These are phyloP conservation scores for Arabidopsis lyrata DNA, from an alignment of 441 rosid species.

Conservation along the genomic window DNA sequence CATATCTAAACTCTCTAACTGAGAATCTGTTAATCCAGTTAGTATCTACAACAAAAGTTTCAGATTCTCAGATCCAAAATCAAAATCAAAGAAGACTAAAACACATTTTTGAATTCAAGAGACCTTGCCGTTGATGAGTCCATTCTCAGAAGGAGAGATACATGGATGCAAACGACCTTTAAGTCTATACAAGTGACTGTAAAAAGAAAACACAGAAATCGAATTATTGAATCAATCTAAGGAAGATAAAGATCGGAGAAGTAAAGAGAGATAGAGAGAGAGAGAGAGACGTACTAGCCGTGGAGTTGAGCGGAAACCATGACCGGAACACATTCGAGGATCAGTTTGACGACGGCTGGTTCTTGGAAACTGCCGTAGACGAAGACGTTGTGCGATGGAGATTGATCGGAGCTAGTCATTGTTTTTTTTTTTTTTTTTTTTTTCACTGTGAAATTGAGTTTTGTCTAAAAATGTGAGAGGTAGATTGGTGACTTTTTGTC, in stretches of 20 bases:
- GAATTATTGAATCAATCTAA: not conserved
- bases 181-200: slow-evolving; percentile 84
- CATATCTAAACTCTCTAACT: slow-evolving; percentile 59
- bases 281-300: slow-evolving; percentile 56
- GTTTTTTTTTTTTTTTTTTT: too few species aligned
- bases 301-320: slow-evolving; percentile 65
- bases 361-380: too few species aligned
- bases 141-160: slow-evolving; percentile 64
- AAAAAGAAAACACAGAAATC: not conserved
- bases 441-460: too few species aligned
- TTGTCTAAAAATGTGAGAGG: too few species aligned
- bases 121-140: slow-evolving; percentile 70
- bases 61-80: not conserved
- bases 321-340: slow-evolving; percentile 69
- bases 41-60: slow-evolving; percentile 54
- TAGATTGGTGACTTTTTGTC: too few species aligned
- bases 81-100: not conserved
- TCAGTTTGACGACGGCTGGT: slow-evolving; percentile 72
- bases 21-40: slow-evolving; percentile 53
- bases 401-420: too few species aligned
- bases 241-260: not conserved
- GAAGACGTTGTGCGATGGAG: too few species aligned
- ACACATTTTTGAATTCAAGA: slow-evolving; percentile 37
- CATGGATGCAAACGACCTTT: slow-evolving; percentile 90
- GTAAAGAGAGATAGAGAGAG: slow-evolving; percentile 15